phyloP scores from a whole-genome alignment of 2,329 filamentous ascomycete genomes.

The Aaosphaeria pasadenensis region DNA sequence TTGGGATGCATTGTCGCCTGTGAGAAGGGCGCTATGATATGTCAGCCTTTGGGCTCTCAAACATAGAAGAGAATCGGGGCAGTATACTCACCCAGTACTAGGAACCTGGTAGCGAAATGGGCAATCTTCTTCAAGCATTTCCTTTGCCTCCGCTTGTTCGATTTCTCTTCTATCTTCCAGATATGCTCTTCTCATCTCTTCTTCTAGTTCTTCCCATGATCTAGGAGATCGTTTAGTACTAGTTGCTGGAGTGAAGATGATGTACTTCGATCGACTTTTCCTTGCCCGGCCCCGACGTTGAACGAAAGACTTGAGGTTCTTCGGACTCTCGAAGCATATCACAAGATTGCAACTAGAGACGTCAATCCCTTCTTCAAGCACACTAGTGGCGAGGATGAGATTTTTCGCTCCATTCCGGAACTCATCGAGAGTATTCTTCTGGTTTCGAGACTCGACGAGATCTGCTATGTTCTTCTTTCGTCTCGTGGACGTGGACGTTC shows the following conservation, averaged over 20 bases:
- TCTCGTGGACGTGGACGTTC: slow-evolving; percentile 43
- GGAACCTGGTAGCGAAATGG: slow-evolving; percentile 17
- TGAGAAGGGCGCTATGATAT: slow-evolving; percentile 59
- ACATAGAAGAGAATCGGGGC: background rate
- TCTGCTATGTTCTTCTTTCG: slow-evolving; percentile 50
- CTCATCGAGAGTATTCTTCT: slow-evolving; percentile 52
- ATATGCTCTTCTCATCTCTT: slow-evolving; percentile 69
- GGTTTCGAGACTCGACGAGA: slow-evolving; percentile 46
- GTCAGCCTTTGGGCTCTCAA: background rate
- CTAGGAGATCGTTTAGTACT: slow-evolving; percentile 28
- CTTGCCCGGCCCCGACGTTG: slow-evolving; percentile 64
- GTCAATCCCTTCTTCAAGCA: slow-evolving; percentile 61
- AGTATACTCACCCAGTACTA: slow-evolving; percentile 23
- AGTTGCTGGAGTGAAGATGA: slow-evolving; percentile 46
- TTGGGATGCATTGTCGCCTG: slow-evolving; percentile 68
- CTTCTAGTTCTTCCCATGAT: slow-evolving; percentile 67
- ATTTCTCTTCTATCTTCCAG: slow-evolving; percentile 60
- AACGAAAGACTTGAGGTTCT: slow-evolving; percentile 62
- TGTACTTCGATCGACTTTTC: slow-evolving; percentile 54
- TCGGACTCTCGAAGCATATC: slow-evolving; percentile 61
- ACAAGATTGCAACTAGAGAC: slow-evolving; percentile 63
- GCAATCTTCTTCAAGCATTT: slow-evolving; percentile 49
- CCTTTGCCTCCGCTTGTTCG: slow-evolving; percentile 42
- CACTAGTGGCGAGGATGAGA: slow-evolving; percentile 57
- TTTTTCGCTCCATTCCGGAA: slow-evolving; percentile 54